A percentile compares a stretch with the other conserved stretches of the same genome.
phyloP scores from a whole-genome alignment of 352 stramenopile genomes.

The Lagenidium sp. region DNA sequence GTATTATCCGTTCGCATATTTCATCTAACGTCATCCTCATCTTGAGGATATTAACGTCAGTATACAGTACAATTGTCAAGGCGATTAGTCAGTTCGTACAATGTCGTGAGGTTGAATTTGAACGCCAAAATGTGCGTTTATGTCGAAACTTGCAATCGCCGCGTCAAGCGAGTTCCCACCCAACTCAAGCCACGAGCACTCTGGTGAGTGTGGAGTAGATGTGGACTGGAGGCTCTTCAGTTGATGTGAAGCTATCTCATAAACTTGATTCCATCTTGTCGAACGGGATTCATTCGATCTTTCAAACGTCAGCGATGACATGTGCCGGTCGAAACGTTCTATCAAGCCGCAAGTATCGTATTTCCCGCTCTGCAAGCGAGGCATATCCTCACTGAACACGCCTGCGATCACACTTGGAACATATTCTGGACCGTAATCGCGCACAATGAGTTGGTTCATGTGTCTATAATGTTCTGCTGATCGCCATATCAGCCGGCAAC shows the following conservation, averaged over 20 bases:
- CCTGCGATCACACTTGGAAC: conserved; percentile 16
- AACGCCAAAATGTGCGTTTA: conserved; percentile 13
- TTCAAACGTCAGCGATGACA: too few species aligned
- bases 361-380: conserved; percentile 31
- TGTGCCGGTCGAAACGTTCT: conserved; percentile 1
- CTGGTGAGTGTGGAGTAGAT: background rate
- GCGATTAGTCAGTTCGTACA: too few species aligned
- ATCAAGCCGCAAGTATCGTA: conserved; percentile 18
- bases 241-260: background rate
- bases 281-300: too few species aligned
- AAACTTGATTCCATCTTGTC: too few species aligned
- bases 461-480: too few species aligned
- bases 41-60: too few species aligned
- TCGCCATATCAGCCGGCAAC: too few species aligned
- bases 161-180: conserved; percentile 49
- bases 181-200: conserved; percentile 25
- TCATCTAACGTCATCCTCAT: too few species aligned
- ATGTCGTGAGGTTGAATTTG: conserved; percentile 11
- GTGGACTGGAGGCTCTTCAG: background rate
- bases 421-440: too few species aligned
- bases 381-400: conserved; percentile 8
- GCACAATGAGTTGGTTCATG: too few species aligned
- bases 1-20: too few species aligned
- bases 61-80: too few species aligned
- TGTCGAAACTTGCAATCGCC: conserved; percentile 33